Evolutionary conservation across 768 basidiomycete species (phyloP).

Genomic region (Calocera viscosa): DNA sequence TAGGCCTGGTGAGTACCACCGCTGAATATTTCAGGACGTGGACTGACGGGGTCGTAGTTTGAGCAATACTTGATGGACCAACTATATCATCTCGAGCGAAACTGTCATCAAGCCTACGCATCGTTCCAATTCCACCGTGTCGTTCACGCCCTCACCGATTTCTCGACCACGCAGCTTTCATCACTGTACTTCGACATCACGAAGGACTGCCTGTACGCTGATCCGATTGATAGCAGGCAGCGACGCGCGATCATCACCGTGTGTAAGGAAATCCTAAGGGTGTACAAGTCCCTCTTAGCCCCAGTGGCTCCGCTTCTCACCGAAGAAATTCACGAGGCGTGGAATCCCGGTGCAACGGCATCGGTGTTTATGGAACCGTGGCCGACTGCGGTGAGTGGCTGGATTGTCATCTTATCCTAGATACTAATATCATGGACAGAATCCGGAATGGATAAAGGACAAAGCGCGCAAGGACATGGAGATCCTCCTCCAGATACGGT

Average conservation of each 20-base stretch:
- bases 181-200: slow-evolving; percentile 68
- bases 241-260: slow-evolving; percentile 60
- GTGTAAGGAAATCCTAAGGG: slow-evolving; percentile 25
- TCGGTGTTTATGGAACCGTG: slow-evolving; percentile 69
- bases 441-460: slow-evolving; percentile 48
- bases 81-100: slow-evolving; percentile 55
- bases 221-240: slow-evolving; percentile 36
- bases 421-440: slow-evolving; percentile 30
- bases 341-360: slow-evolving; percentile 24
- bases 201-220: slow-evolving; percentile 68
- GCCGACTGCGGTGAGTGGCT: slow-evolving; percentile 48
- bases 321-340: slow-evolving; percentile 61
- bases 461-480: slow-evolving; percentile 51
- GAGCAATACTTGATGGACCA: slow-evolving; percentile 84
- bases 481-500: slow-evolving; percentile 46
- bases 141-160: slow-evolving; percentile 56
- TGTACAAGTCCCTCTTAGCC: slow-evolving; percentile 27
- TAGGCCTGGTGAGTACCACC: slow-evolving; percentile 14
- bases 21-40: neutral
- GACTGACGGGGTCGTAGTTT: slow-evolving; percentile 30
- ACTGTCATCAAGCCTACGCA: slow-evolving; percentile 54
- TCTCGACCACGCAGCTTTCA: slow-evolving; percentile 73
- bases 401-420: neutral
- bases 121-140: slow-evolving; percentile 68
- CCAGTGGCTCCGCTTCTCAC: slow-evolving; percentile 85